Conservation (phyloP, 2,329 filamentous ascomycete genomes). For the Fusarium sacchari region DNA sequence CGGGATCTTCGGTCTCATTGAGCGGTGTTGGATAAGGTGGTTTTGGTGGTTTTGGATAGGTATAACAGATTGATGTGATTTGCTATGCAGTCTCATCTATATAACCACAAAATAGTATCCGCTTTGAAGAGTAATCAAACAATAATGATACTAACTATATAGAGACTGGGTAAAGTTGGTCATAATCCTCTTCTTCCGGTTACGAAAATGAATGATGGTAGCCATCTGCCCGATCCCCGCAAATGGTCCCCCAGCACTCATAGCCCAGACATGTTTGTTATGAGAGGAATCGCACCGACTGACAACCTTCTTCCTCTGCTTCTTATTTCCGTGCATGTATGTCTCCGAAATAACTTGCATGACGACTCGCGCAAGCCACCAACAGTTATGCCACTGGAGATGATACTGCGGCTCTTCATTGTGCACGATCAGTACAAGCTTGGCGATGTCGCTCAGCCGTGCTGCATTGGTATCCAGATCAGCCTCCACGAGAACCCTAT, state of each 20-base stretch:
- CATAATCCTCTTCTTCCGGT: background rate
- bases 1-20: background rate
- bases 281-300: background rate
- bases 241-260: background rate
- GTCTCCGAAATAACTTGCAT: background rate
- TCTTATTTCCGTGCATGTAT: background rate
- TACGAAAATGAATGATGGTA: background rate
- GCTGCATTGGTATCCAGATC: background rate
- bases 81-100: background rate
- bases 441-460: background rate
- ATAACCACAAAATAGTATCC: fast-evolving
- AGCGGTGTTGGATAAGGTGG: background rate
- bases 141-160: background rate
- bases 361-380: background rate
- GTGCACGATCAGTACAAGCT: background rate
- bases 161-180: background rate
- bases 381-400: background rate
- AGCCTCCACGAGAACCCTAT: background rate
- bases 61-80: too few relatives aligned
- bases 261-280: background rate
- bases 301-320: background rate
- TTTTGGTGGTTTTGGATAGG: too few relatives aligned
- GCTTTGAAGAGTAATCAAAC: background rate
- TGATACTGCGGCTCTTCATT: background rate
- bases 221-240: background rate